These are phyloP conservation scores for Lachnellula hyalina DNA, from an alignment of 2,329 filamentous ascomycete genomes.

Conservation along the genomic window DNA sequence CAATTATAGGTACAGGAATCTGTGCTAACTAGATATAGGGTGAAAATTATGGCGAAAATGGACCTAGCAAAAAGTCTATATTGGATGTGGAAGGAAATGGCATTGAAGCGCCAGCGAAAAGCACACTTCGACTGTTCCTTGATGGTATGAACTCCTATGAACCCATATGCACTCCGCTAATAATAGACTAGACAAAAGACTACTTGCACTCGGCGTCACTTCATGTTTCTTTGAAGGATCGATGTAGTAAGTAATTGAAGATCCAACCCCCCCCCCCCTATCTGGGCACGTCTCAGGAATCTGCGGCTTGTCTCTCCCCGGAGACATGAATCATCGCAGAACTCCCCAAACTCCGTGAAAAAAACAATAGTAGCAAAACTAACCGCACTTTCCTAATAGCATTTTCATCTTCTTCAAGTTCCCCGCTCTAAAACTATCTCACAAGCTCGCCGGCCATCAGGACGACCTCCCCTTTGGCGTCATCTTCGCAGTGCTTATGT, in stretches of 20 bases:
- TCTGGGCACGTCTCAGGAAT: too few species aligned
- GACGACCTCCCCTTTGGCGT: constrained; percentile 42
- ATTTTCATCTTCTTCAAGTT: constrained; percentile 59
- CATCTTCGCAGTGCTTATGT: constrained; percentile 54
- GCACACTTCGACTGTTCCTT: neutral
- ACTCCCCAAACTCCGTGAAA: too few species aligned
- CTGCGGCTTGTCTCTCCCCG: too few species aligned
- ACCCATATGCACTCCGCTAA: neutral
- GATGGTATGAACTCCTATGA: neutral
- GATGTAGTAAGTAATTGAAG: constrained; percentile 38
- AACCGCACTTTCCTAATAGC: neutral
- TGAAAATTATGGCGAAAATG: constrained; percentile 42
- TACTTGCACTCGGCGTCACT: constrained; percentile 44
- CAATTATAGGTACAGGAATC: neutral
- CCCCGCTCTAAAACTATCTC: constrained; percentile 42
- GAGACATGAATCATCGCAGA: too few species aligned
- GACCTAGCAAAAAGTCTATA: neutral
- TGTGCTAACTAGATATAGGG: constrained; percentile 28
- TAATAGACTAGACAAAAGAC: constrained; percentile 36
- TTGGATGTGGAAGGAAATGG: constrained; percentile 1
- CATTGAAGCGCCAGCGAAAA: neutral
- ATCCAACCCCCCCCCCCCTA: too few species aligned
- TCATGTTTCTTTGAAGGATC: constrained; percentile 54
- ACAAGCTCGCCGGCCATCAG: constrained; percentile 29
- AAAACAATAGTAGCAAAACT: too few species aligned